Conservation (phyloP, 1,284 basidiomycete genomes). For the Malassezia nana region DNA sequence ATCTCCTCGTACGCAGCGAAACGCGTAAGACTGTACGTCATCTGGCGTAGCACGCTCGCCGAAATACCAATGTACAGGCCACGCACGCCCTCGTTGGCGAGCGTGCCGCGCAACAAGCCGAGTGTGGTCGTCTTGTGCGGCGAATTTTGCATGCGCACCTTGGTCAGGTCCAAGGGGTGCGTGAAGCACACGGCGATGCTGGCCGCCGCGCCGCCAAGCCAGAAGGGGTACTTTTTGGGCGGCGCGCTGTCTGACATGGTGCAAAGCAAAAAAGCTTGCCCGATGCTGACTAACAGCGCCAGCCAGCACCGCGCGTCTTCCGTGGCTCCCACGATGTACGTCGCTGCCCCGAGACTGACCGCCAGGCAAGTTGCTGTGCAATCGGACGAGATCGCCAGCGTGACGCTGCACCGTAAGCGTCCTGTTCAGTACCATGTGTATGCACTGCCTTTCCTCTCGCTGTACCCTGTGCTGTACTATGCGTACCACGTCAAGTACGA, state of each 20-base stretch:
- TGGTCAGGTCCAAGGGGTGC: constrained; percentile 48
- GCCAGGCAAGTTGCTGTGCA: constrained; percentile 53
- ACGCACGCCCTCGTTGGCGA: constrained; percentile 25
- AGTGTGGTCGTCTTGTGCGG: constrained; percentile 28
- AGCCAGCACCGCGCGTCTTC: neutral
- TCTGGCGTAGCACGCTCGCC: constrained; percentile 39
- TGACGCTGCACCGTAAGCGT: constrained; percentile 69
- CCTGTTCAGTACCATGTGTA: constrained; percentile 73
- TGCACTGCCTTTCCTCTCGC: constrained; percentile 65
- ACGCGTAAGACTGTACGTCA: constrained; percentile 45
- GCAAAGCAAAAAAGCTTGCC: neutral
- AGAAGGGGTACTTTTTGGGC: constrained; percentile 35
- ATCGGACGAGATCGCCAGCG: constrained; percentile 73
- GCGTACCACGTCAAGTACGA: constrained; percentile 83
- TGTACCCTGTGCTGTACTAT: constrained; percentile 83
- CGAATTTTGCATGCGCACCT: constrained; percentile 49
- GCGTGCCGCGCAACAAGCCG: constrained; percentile 26
- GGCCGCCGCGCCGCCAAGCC: constrained; percentile 41
- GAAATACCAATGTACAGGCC: constrained; percentile 43
- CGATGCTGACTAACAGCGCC: neutral
- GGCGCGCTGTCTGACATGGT: neutral
- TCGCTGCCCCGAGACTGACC: neutral
- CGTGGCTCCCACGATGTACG: neutral
- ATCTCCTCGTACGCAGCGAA: constrained; percentile 44
- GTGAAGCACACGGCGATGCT: constrained; percentile 44